A percentile compares a stretch with the other conserved stretches of the same genome.
phyloP scores from a whole-genome alignment of 1,139 yeast species.

The Protomyces inundatus region DNA sequence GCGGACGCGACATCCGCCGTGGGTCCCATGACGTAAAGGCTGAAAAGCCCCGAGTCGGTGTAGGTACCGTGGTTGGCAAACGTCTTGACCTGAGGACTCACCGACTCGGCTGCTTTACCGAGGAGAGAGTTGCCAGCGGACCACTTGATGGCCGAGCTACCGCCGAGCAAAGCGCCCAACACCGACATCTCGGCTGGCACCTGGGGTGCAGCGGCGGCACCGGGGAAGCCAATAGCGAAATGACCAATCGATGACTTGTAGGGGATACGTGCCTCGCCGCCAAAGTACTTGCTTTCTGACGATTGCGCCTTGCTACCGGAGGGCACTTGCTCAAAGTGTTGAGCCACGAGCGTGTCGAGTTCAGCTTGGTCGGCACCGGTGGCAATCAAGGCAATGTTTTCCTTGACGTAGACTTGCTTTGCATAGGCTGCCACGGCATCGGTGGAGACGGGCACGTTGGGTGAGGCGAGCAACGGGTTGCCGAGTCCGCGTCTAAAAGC shows the following conservation, averaged over 20 bases:
- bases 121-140: slow-evolving; percentile 47
- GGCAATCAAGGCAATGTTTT: slow-evolving; percentile 66
- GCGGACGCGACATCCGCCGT: slow-evolving; percentile 53
- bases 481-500: slow-evolving; percentile 90
- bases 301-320: slow-evolving; percentile 46
- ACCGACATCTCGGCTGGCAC: slow-evolving; percentile 63
- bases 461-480: slow-evolving; percentile 71
- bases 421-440: slow-evolving; percentile 69
- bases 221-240: slow-evolving; percentile 79
- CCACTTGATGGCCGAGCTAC: slow-evolving; percentile 46
- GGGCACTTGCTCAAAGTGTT: slow-evolving; percentile 63
- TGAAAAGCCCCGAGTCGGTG: slow-evolving; percentile 78
- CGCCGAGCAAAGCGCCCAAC: slow-evolving; percentile 67
- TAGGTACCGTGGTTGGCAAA: slow-evolving; percentile 58
- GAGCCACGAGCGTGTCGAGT: slow-evolving; percentile 59
- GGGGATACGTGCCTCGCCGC: slow-evolving; percentile 76
- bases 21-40: slow-evolving; percentile 59
- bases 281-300: slow-evolving; percentile 46
- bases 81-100: slow-evolving; percentile 40
- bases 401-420: slow-evolving; percentile 59
- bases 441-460: slow-evolving; percentile 51
- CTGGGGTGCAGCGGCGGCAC: slow-evolving; percentile 43
- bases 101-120: slow-evolving; percentile 44
- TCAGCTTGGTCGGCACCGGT: slow-evolving; percentile 71
- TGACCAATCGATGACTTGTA: slow-evolving; percentile 55